Evolutionary conservation across 108 stramenopile genomes (phyloP).

Genomic region (Mayamaea pseudoterrestris): DNA sequence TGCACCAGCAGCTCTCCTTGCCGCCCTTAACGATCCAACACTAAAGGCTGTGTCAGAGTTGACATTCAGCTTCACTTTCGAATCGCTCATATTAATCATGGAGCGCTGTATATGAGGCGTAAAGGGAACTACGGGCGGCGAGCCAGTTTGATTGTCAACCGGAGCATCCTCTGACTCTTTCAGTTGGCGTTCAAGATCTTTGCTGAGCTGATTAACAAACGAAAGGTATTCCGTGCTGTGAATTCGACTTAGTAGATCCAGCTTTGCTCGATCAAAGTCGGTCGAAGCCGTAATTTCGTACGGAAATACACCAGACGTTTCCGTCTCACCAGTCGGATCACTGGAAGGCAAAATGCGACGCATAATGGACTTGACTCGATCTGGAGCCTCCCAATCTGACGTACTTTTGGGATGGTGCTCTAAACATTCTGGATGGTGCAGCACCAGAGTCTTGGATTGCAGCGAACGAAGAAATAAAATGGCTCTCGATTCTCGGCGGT

Average conservation of each 20-base stretch:
- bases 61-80: slow-evolving; percentile 35
- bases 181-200: slow-evolving; percentile 57
- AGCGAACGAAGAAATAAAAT: slow-evolving; percentile 38
- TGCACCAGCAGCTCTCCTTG: slow-evolving; percentile 81
- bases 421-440: slow-evolving; percentile 87
- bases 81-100: slow-evolving; percentile 43
- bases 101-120: slow-evolving; percentile 73
- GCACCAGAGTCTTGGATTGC: slow-evolving; percentile 66
- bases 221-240: slow-evolving; percentile 81
- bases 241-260: slow-evolving; percentile 77
- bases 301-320: slow-evolving; percentile 27
- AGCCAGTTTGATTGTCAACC: slow-evolving; percentile 7
- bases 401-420: slow-evolving; percentile 64
- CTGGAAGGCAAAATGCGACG: slow-evolving; percentile 27
- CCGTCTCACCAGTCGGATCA: slow-evolving; percentile 14
- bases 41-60: slow-evolving; percentile 87
- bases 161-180: slow-evolving; percentile 15
- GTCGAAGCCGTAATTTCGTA: slow-evolving; percentile 65
- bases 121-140: slow-evolving; percentile 60
- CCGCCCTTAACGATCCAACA: slow-evolving; percentile 77
- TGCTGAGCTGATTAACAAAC: slow-evolving; percentile 82
- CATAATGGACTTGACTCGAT: slow-evolving; percentile 65
- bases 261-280: slow-evolving; percentile 80
- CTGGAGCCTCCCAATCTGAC: slow-evolving; percentile 84
- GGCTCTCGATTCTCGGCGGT: slow-evolving; percentile 40